Percentiles rank a stretch among this genome's conserved stretches.
Evolutionary conservation across 78 protist genomes (phyloP).

Genomic region (Pirum gemmata): DNA sequence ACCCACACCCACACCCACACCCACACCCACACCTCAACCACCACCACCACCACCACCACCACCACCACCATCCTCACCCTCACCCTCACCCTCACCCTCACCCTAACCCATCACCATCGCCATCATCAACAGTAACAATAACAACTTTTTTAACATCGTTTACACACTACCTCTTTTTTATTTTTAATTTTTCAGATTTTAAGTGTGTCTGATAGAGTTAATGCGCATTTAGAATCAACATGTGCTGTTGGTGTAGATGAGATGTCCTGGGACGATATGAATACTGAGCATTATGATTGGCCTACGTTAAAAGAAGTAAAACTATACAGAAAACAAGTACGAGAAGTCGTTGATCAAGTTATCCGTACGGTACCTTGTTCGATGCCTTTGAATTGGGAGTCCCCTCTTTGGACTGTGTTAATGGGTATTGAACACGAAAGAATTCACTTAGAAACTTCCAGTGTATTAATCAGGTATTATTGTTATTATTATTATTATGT

Average conservation of each 20-base stretch:
- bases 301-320: slow-evolving; percentile 40
- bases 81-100: no score
- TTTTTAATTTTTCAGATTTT: no score
- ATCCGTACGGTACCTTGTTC: slow-evolving; percentile 20
- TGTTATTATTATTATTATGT: no score
- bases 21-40: no score
- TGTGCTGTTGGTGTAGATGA: slow-evolving; percentile 75
- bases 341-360: slow-evolving; percentile 35
- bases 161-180: neutral
- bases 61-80: no score
- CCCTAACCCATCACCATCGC: no score
- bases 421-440: slow-evolving; percentile 67
- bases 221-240: slow-evolving; percentile 47
- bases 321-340: slow-evolving; percentile 57
- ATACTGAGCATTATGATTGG: slow-evolving; percentile 27
- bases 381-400: slow-evolving; percentile 42
- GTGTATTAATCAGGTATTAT: slow-evolving; percentile 62
- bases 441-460: slow-evolving; percentile 68
- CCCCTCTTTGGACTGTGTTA: slow-evolving; percentile 9
- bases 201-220: slow-evolving; percentile 9
- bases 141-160: neutral
- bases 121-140: no score
- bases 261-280: slow-evolving; percentile 67
- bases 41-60: no score
- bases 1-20: no score